Evolutionary conservation across 495 filamentous ascomycete species (phyloP), one percentile per base, ranked within the genome.

Genomic region (Penicillium cinerascens): DNA sequence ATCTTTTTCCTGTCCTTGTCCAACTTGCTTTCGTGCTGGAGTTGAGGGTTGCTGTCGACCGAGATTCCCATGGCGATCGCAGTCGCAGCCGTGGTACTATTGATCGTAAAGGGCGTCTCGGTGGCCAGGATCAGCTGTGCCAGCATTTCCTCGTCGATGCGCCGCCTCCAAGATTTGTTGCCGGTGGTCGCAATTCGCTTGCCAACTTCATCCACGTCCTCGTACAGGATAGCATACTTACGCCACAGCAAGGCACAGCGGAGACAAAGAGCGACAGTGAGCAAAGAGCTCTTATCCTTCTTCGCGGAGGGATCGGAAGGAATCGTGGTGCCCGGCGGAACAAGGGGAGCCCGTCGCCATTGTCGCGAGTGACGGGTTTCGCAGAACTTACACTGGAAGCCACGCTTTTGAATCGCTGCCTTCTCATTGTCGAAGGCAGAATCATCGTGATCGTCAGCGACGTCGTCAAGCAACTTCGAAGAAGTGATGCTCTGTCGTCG

Each of bases 331-430:
- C 89, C 89, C 21, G 89, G 83, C 8, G 82, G 66, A 25, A 82
- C 82, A 20, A 84, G 85, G 16, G 93, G 93, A 11, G 93, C 93
- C 38, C 92, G 82, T 35, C 93, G 81, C 93, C 93, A 99, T 69
- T 96, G 91, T 36, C 88, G 83, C 2, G 91, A 95, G 40, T 77
- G 70, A 54, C 85, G 85, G 4, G 84, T 89, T 35, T 69, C 73
- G 65, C 93, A 99, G 65, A 97, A 97, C 65, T 96, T 97, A 82
- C 93, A 99, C 51, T 91, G 79, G 63, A 99, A 97, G 3, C 81
- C 82, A 54, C 85, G 85, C 67, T 93, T 95, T 64, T 82, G 83
- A 22, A 81, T 75, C 3, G 69, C 68, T 1, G 92, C 92, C 74
- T 97, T 99, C 10, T 86, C 86, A 42, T 84, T 86, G 63, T 97